Percentiles rank a stretch among this genome's conserved stretches.
phyloP scores from a whole-genome alignment of 129 eudicot genomes.

The Ambrosia artemisiifolia region DNA sequence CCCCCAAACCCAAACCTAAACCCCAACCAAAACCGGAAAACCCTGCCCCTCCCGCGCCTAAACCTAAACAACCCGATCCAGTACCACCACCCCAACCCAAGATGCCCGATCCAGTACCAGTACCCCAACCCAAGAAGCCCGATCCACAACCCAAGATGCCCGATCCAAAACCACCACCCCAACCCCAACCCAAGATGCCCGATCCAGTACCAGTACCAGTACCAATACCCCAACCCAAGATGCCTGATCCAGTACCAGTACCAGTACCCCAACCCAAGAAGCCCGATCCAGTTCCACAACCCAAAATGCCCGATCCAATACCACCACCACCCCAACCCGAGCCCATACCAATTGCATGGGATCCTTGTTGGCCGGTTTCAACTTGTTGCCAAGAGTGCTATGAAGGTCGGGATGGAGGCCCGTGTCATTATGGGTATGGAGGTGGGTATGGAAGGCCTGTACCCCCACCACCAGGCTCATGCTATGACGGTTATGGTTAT shows the following conservation, averaged over 20 bases:
- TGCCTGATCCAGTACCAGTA: neutral
- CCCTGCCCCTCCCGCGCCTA: neutral
- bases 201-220: no score
- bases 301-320: neutral
- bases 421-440: conserved; percentile 46
- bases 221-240: conserved; percentile 4
- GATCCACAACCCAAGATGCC: conserved; percentile 20
- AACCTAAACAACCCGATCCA: conserved; percentile 10
- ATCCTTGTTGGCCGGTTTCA: conserved; percentile 29
- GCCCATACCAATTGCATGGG: conserved; percentile 22
- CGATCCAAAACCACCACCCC: conserved; percentile 8
- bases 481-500: conserved; percentile 41
- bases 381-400: conserved; percentile 50
- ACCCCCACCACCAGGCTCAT: conserved; percentile 43
- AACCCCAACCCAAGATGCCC: conserved; percentile 20
- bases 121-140: conserved; percentile 22
- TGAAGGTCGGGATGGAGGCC: conserved; percentile 47
- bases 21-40: conserved; percentile 12
- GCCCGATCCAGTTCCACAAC: neutral
- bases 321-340: conserved; percentile 30
- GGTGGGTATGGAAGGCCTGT: conserved; percentile 50
- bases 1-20: conserved; percentile 24
- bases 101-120: neutral
- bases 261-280: conserved; percentile 24
- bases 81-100: conserved; percentile 19